A percentile compares a stretch with the other conserved stretches of the same genome.
These are phyloP conservation scores for Penicillium nucicola DNA, from an alignment of 495 filamentous ascomycete species.

Conservation along the genomic window DNA sequence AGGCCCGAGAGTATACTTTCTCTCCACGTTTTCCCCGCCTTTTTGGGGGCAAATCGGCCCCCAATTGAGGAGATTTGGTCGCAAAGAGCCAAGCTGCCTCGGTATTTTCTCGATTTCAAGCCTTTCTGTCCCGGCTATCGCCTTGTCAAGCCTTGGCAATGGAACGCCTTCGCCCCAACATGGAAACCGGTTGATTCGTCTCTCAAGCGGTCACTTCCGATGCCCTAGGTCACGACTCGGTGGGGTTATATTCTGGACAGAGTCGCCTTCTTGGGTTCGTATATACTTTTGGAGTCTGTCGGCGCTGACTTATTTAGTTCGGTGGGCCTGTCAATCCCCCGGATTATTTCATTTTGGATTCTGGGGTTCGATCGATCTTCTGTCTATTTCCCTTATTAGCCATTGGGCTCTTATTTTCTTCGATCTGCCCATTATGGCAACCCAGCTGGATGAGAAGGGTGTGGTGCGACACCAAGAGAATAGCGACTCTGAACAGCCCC, in stretches of 20 bases:
- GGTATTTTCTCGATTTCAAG: conserved; percentile 26
- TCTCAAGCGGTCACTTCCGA: conserved; percentile 5
- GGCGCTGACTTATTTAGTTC: neutral
- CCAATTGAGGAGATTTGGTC: neutral
- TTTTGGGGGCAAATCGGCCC: conserved; percentile 2
- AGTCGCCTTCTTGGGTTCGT: too few relatives aligned
- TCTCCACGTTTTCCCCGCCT: conserved; percentile 27
- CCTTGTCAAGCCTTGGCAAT: conserved; percentile 1
- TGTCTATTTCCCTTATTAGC: neutral
- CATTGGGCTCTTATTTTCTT: neutral
- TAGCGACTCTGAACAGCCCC: conserved; percentile 12
- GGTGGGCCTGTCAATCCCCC: neutral
- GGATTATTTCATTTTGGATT: neutral
- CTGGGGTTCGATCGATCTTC: neutral
- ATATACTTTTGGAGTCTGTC: neutral
- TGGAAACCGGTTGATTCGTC: conserved; percentile 11
- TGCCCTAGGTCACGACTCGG: neutral
- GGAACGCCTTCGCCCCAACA: too few relatives aligned
- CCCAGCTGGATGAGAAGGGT: conserved; percentile 27
- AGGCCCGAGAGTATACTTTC: conserved; percentile 11
- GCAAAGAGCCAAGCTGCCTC: conserved; percentile 21
- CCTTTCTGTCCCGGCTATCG: conserved; percentile 21
- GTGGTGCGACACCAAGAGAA: conserved; percentile 10
- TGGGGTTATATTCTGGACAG: neutral
- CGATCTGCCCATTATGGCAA: conserved; percentile 11